Evolutionary conservation across 2,329 filamentous ascomycete genomes (phyloP), one percentile per base, ranked within the genome.

Genomic region (Pyricularia grisea): DNA sequence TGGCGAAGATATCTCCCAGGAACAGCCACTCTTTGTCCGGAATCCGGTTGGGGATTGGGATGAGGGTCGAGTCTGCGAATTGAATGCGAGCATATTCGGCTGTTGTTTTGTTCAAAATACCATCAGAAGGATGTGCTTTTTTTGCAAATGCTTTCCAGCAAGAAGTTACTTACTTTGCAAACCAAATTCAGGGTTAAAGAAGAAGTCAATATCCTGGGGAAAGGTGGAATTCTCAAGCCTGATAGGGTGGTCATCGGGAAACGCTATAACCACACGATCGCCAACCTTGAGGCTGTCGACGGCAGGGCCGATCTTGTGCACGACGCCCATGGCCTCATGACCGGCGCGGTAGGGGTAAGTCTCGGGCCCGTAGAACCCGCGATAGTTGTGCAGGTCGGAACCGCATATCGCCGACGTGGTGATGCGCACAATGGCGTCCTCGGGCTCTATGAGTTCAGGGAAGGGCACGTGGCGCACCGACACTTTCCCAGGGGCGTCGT

Each of bases 291-390:
- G 72, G 23, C 73, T 73, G 6, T 72, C 74, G 5, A 81, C 79
- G 12, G 72, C 75, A 3, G 73, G 67, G 5, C 82, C 81, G 31
- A 80, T 70, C 20, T 74, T 72, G 30, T 74, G 71, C 5, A 82
- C 74, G 58, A 77, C 68, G n/a, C 81, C 80, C n/a, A 81, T 75
- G 61, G 79, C 79, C 73, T 82, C 81, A 71, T 82, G 79, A 17
- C 80, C 80, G 11, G 77, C 63, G 4, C 63, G 66, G 9, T 66
- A 76, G 0, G 76, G 76, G 0, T 72, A 36, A 68, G 0, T 72
- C 28, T 6, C 28, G n/a, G 23, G 72, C 71, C 69, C 74, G 20
- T 72, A 69, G 4, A 71, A 60, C 6, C 77, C 78, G 17, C 73
- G 76, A 70, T 78, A 79, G 27, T 71, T 73, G 69, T 79, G 78